Base-by-base conservation (phyloP, 1,284 basidiomycete species). In the Boletus semigastroideus region DNA sequence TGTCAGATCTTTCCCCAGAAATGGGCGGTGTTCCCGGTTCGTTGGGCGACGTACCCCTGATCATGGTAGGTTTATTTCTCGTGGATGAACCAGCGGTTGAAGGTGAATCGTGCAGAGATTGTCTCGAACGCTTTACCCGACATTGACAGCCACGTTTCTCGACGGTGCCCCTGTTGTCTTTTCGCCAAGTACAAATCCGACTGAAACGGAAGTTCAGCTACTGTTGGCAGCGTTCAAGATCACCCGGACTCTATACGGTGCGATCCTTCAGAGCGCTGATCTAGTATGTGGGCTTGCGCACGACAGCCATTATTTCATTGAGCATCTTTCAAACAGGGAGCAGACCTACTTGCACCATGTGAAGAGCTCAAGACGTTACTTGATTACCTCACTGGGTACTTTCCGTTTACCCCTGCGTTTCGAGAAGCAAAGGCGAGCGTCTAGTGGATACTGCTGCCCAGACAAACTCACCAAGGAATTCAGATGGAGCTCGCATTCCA, bases 141-240 rank as follows among this genome's bases (percentile, higher is more conserved):
- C 86, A 4, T 73, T 97, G 6, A 74, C 91, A 2, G 84, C 91
- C 7, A 87, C 88, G 1, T 92, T 93, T 67, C 78, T 97, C 20
- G 94, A 97, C 67, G 82, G 83, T 55, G 91, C 92, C 2, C 90
- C 94, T 2, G 66, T 80, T 10, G 89, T 89, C 3, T 94, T 95
- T 69, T 79, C 84, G 9, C 86, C 86, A 0, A 78, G 78, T 53
- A 70, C 71, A 20, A 74, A 66, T 27, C 78, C 80, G 3, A 69
- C 80, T 10, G 84, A 85, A 52, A 76, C 75, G 1, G 84, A 92
- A 52, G 66, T 87, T 12, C 78, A 82, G 44, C 78, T 90, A 42
- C 77, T 94, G 17, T 57, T 78, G 9, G 78, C 82, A 0, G 78
- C 87, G 7, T 75, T 78, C 30, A 77, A 81, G 47, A 83, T 95